Evolutionary conservation across 495 filamentous ascomycete genomes (phyloP), one percentile per base, ranked within the genome.

Genomic region (Melanomma pulvis-pyrius): DNA sequence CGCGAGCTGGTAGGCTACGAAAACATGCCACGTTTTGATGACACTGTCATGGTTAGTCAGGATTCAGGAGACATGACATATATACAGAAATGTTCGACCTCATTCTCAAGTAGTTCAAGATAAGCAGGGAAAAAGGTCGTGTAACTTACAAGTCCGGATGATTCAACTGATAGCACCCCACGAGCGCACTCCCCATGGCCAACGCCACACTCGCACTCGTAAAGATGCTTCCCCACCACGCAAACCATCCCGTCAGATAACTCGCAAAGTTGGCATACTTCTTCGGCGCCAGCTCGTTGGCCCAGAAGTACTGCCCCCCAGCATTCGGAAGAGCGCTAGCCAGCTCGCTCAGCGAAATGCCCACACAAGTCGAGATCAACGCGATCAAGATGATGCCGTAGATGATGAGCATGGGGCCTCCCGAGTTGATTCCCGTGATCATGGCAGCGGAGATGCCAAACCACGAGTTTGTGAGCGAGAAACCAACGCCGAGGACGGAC

Each of bases 291-390:
- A 88, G 72, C 65, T 83, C 80, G 60, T 79, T 80, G 1, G 84
- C 81, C 86, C 86, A 88, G 74, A 81, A 88, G 70, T 88, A 88
- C 60, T 86, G 86, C 0, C 86, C 86, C 24, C 85, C 86, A 24
- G 84, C 82, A 72, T 86, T 87, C 1, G 86, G 86, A 71, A 86
- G 73, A 0, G 84, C 80, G 61, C 78, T 82, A 2, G 83, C 83
- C 56, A 89, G 62, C 69, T 89, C 86, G 25, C 80, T 79, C 15
- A 88, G 74, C 11, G 82, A 80, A 44, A 84, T 77, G 9, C 76
- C 86, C 30, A 86, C 82, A 67, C 82, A 85, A 3, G 77, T 77
- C 25, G 81, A 84, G 55, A 88, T 79, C 47, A 84, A 59, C 8
- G 80, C 76, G 60, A 86, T 81, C 60, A 83, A 76, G 54, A 87